Evolutionary conservation across 2,329 filamentous ascomycete species (phyloP), one percentile per base, ranked within the genome.

Genomic region (Calycina herbarum): DNA sequence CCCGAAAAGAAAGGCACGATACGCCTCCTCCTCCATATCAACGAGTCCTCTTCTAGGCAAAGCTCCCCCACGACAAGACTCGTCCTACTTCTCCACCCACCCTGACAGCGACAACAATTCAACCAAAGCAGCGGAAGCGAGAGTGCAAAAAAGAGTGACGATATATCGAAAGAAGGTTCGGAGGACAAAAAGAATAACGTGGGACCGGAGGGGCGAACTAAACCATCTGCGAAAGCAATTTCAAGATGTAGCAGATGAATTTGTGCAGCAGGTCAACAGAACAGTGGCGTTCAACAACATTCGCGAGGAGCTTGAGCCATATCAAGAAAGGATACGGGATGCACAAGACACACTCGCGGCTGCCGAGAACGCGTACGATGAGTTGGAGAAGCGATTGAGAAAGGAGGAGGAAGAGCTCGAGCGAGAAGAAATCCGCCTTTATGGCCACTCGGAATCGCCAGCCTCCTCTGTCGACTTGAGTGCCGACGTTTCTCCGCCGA

Each of bases 341-440:
- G 66, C 64, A 1, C 68, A 72, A 61, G 69, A 73, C 38, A 31
- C 65, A 20, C 64, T 73, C 3, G 70, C 67, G 2, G 66, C 67
- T 5, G 67, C 54, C 2, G 71, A 73, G 35, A 57, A 69, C 54
- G 59, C 51, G 20, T 67, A 70, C 45, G 69, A 68, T 38, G 45
- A 11, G 17, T 48, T 71, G 13, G 71, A 72, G 35, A 61, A 35
- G 15, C 57, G 60, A 17, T 61, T 72, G n/a, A 63, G 65, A 3
- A 51, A 64, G 7, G 69, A 71, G 40, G 71, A 71, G 54, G 27
- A 66, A 24, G 64, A 68, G 11, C 62, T 72, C 0, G 70, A 73
- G 48, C 56, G 68, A 45, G 69, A 73, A 54, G 72, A 73, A 64
- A 35, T 65, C 7, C 62, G 66, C 24, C 71, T 70, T 67, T 72